phyloP scores from a whole-genome alignment of 2,329 filamentous ascomycete genomes.

The Rhytidhysteron rufulum region DNA sequence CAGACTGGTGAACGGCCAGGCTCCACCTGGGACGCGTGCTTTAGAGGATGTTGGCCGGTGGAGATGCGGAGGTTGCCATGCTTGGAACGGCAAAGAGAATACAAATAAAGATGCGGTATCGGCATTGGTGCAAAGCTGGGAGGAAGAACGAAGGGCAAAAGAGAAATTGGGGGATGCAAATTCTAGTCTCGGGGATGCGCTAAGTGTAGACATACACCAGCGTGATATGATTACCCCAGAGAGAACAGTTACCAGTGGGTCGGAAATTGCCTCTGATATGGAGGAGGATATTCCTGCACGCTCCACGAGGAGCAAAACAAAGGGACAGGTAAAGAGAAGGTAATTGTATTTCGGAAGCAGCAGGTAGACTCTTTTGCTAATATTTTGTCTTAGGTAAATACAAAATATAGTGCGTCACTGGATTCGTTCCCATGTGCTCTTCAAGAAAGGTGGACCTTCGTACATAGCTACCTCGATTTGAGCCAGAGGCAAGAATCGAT shows the following conservation, averaged over 20 bases:
- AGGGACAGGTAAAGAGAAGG: conserved; percentile 36
- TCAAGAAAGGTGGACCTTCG: not conserved
- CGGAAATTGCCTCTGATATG: conserved; percentile 16
- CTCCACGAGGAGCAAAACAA: conserved; percentile 41
- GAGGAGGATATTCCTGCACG: conserved; percentile 28
- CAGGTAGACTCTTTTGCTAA: not conserved
- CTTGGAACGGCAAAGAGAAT: conserved; percentile 78
- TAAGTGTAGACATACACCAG: conserved; percentile 24
- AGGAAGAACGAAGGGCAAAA: conserved; percentile 51
- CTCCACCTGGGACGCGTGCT: conserved; percentile 76
- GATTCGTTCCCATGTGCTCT: not conserved
- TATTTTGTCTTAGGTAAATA: not conserved
- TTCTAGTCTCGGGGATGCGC: conserved; percentile 14
- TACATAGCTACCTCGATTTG: not conserved
- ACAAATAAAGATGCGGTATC: conserved; percentile 63
- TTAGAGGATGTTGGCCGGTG: conserved; percentile 79
- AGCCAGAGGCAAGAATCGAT: not conserved
- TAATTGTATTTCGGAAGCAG: not conserved
- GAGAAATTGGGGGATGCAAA: conserved; percentile 10
- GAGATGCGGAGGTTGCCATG: conserved; percentile 82
- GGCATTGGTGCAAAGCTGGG: conserved; percentile 26
- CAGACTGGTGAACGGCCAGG: conserved; percentile 89
- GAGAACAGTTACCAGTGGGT: no score
- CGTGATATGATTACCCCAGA: conserved; percentile 14
- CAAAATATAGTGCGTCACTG: not conserved